Evolutionary conservation across 2,329 filamentous ascomycete genomes (phyloP).

Genomic region (Fonsecaea nubica): DNA sequence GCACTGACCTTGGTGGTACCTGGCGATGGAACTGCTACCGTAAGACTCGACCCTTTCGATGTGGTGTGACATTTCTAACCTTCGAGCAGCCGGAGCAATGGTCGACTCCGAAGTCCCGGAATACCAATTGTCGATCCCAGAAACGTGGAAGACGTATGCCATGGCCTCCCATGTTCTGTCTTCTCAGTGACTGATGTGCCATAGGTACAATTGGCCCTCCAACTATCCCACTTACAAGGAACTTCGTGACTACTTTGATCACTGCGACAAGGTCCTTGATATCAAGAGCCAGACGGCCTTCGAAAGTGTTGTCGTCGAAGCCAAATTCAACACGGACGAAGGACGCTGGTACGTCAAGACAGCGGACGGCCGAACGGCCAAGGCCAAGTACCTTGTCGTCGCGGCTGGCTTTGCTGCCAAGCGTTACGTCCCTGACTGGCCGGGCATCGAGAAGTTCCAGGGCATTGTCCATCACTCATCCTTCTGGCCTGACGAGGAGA

Average conservation of each 20-base stretch:
- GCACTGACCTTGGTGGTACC: conserved; percentile 51
- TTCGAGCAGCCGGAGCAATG: conserved; percentile 29
- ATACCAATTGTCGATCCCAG: conserved; percentile 56
- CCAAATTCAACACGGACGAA: conserved; percentile 48
- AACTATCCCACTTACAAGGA: conserved; percentile 51
- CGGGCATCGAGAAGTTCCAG: conserved; percentile 64
- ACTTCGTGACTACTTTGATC: conserved; percentile 51
- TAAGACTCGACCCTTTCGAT: conserved; percentile 6
- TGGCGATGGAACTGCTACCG: conserved; percentile 49
- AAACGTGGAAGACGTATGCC: conserved; percentile 52
- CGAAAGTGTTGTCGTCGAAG: conserved; percentile 51
- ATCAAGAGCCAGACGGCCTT: conserved; percentile 57
- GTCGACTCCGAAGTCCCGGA: conserved; percentile 54
- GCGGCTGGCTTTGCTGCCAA: conserved; percentile 62
- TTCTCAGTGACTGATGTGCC: conserved; percentile 41
- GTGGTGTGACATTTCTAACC: neutral
- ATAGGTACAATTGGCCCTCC: conserved; percentile 56
- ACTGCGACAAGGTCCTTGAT: conserved; percentile 50
- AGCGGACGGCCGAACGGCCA: conserved; percentile 49
- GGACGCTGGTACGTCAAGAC: conserved; percentile 55
- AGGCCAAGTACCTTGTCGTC: conserved; percentile 54
- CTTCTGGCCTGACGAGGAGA: conserved; percentile 62
- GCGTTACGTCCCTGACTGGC: conserved; percentile 59
- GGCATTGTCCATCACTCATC: conserved; percentile 67
- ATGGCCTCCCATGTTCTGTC: conserved; percentile 16